phyloP scores from a whole-genome alignment of 225 moss, liverwort and hornwort species.

The Polytrichum commune region DNA sequence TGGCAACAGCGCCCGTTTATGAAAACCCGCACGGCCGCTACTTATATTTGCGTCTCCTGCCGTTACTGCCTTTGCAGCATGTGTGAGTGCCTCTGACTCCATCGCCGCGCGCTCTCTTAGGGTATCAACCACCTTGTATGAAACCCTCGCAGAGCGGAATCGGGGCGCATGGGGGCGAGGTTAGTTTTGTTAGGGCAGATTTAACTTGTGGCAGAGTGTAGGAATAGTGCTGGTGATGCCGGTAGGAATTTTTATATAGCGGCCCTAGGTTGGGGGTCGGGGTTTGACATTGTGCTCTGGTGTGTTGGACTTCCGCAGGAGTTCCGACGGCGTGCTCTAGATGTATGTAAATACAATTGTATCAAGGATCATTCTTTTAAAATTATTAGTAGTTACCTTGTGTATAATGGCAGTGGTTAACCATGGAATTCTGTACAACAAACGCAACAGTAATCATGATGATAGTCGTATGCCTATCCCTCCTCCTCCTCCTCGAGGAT shows the following conservation, averaged over 20 bases:
- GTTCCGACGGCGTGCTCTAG: constrained; percentile 1
- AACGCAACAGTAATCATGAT: neutral
- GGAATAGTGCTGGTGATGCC: neutral
- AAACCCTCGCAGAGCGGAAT: too few species aligned
- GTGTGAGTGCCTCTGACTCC: too few species aligned
- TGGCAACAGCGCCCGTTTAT: neutral
- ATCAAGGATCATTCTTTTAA: constrained; percentile 4
- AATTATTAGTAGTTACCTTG: constrained; percentile 8
- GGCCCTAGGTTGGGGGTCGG: neutral
- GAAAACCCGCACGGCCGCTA: neutral
- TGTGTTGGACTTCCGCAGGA: neutral
- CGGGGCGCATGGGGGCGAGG: neutral
- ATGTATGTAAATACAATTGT: constrained; percentile 12
- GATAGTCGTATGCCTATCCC: neutral
- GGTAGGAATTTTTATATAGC: neutral
- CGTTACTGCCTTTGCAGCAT: too few species aligned
- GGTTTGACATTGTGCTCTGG: neutral
- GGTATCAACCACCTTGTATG: too few species aligned
- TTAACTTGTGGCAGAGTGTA: neutral
- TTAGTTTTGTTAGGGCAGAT: neutral
- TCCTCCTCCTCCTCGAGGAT: neutral
- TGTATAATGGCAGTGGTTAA: constrained; percentile 13
- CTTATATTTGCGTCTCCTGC: too few species aligned
- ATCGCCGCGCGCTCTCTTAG: too few species aligned
- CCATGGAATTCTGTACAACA: constrained; percentile 7